phyloP scores from a whole-genome alignment of 148 eudicot species.

The Vaccinium darrowii region DNA sequence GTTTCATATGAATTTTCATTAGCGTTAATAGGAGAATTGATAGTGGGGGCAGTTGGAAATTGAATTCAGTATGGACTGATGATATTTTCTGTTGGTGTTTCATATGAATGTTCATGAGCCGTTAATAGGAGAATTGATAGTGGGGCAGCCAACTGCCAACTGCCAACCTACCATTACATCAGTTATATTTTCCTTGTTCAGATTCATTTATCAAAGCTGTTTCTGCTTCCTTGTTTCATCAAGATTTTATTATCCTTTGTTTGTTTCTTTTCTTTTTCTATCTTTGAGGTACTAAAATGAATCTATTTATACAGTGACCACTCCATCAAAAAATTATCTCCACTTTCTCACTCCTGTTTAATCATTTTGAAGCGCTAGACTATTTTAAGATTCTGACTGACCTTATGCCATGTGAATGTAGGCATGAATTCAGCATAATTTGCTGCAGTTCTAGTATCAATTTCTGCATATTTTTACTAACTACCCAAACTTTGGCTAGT shows the following conservation, averaged over 20 bases:
- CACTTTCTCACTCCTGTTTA: background rate
- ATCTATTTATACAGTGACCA: background rate
- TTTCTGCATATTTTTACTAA: conserved; percentile 1
- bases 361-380: background rate
- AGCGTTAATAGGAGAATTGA: background rate
- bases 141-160: background rate
- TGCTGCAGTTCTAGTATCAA: conserved; percentile 7
- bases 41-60: background rate
- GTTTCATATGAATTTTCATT: background rate
- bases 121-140: background rate
- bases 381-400: background rate
- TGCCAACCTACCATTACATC: background rate
- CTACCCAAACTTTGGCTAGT: background rate
- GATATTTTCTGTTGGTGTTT: conserved; percentile 6
- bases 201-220: background rate
- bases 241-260: background rate
- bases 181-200: background rate
- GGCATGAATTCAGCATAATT: background rate
- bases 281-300: background rate
- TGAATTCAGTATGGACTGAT: background rate
- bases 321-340: background rate
- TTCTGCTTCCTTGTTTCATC: background rate
- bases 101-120: background rate
- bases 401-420: background rate
- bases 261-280: background rate